phyloP scores from a whole-genome alignment of 345 rosid species.

The Sisymbrium irio region DNA sequence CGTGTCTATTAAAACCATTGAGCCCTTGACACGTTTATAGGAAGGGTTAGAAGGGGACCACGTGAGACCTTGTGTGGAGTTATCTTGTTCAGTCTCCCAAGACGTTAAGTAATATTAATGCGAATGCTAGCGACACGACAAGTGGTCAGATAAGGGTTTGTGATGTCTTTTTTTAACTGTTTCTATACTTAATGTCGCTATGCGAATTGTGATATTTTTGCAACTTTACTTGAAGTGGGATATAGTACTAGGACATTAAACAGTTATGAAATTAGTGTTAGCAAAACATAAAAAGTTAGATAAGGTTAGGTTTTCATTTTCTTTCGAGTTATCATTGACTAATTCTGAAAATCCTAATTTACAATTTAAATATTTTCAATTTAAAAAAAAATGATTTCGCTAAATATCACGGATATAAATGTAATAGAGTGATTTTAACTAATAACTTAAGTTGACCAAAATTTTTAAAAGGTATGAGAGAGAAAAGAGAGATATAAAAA shows the following conservation, averaged over 20 bases:
- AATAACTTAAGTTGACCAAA: too few species aligned
- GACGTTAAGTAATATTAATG: conserved; percentile 35
- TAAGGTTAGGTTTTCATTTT: neutral
- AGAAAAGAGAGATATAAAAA: too few species aligned
- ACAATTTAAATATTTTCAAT: too few species aligned
- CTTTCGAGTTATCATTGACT: too few species aligned
- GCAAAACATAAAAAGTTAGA: neutral
- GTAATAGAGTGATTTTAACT: too few species aligned
- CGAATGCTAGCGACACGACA: conserved; percentile 23
- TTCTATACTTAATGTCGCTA: neutral
- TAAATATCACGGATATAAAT: too few species aligned
- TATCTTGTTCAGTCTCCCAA: conserved; percentile 40
- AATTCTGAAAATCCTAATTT: too few species aligned
- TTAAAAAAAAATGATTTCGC: too few species aligned
- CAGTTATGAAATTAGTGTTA: neutral
- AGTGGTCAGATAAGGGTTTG: conserved; percentile 20
- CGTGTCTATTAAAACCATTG: conserved; percentile 4
- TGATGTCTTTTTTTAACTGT: conserved; percentile 1
- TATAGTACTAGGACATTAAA: neutral
- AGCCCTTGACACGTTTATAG: neutral
- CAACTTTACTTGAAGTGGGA: neutral
- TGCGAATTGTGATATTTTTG: neutral
- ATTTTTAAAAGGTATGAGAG: too few species aligned
- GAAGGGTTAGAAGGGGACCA: conserved; percentile 18
- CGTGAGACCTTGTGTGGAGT: conserved; percentile 20